phyloP scores from a whole-genome alignment of 2,329 filamentous ascomycete genomes.

The Sporothrix pallida region DNA sequence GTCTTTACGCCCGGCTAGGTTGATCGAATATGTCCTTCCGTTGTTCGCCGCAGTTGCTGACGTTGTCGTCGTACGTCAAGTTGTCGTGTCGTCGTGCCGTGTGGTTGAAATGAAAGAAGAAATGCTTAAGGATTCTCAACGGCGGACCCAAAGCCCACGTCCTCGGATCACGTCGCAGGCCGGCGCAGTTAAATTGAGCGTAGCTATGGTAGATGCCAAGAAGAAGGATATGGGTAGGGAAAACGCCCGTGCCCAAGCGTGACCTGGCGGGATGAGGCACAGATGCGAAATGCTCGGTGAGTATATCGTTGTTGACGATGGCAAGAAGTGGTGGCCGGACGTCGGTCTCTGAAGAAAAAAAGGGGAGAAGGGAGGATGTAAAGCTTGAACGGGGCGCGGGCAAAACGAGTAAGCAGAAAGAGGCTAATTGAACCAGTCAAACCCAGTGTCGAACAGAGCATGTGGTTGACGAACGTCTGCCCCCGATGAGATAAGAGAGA shows the following conservation, averaged over 20 bases:
- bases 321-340: background rate
- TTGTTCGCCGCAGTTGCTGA: background rate
- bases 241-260: slow-evolving; percentile 2
- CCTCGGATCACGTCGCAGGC: background rate
- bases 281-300: slow-evolving; percentile 9
- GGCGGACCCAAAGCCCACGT: background rate
- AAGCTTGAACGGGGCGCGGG: background rate
- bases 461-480: background rate
- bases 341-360: slow-evolving; percentile 9
- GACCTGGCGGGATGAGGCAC: background rate
- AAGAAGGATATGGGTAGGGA: background rate
- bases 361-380: background rate
- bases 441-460: background rate
- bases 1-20: background rate
- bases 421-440: background rate
- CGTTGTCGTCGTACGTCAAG: background rate
- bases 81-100: background rate
- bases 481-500: slow-evolving; percentile 9
- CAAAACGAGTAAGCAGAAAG: background rate
- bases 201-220: background rate
- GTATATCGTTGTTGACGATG: slow-evolving; percentile 2
- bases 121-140: background rate
- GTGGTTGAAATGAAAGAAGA: background rate
- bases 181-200: background rate
- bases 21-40: background rate